Percentiles rank a stretch among this genome's conserved stretches.
These are phyloP conservation scores for Gossypium bickii DNA, from an alignment of 345 rosid genomes.

Conservation along the genomic window DNA sequence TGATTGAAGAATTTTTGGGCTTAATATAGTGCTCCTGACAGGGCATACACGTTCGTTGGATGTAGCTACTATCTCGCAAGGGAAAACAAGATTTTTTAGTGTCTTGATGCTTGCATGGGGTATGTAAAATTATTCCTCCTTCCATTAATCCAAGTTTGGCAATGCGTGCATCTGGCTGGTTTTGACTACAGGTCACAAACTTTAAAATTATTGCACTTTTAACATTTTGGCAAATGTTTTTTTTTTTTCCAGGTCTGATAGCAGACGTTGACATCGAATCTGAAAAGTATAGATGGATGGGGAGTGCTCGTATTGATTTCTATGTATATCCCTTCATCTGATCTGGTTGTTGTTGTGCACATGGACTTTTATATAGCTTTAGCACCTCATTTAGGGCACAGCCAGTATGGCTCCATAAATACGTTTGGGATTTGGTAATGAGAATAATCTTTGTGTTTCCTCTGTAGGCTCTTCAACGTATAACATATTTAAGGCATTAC, in stretches of 20 bases:
- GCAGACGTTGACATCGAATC: slow-evolving; percentile 98
- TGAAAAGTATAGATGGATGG: slow-evolving; percentile 96
- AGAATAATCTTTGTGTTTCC: neutral
- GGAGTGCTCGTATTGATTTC: slow-evolving; percentile 75
- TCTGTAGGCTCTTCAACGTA: slow-evolving; percentile 65
- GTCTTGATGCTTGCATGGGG: slow-evolving; percentile 98
- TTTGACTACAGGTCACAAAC: neutral
- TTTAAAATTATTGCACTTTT: slow-evolving; percentile 5
- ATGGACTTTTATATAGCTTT: neutral
- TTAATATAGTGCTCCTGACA: slow-evolving; percentile 26
- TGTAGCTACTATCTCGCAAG: slow-evolving; percentile 79
- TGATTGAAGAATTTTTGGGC: neutral
- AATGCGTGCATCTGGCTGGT: neutral
- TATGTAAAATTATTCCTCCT: slow-evolving; percentile 22
- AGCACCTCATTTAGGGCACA: neutral
- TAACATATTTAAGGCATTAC: slow-evolving; percentile 61
- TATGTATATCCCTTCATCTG: slow-evolving; percentile 51
- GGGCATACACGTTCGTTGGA: slow-evolving; percentile 73
- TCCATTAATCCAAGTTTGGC: neutral
- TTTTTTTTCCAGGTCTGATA: slow-evolving; percentile 62
- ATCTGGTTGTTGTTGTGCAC: neutral
- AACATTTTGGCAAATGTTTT: neutral
- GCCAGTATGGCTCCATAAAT: neutral
- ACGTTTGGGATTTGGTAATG: neutral
- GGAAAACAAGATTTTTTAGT: slow-evolving; percentile 62